phyloP scores from a whole-genome alignment of 768 basidiomycete genomes.

The Solioccasus polychromus region DNA sequence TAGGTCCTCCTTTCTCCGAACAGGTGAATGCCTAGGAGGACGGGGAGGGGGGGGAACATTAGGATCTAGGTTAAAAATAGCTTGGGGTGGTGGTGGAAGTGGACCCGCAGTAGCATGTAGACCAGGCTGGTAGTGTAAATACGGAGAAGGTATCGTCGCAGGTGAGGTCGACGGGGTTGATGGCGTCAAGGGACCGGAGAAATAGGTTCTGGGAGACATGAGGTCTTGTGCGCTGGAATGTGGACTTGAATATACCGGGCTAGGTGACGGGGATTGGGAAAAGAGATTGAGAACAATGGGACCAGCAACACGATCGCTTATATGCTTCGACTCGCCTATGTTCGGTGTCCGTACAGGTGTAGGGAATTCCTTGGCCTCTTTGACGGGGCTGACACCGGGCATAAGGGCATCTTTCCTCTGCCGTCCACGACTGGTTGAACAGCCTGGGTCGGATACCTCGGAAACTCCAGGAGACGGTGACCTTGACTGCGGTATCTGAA shows the following conservation, averaged over 20 bases:
- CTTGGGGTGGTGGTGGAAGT: constrained; percentile 65
- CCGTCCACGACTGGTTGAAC: constrained; percentile 26
- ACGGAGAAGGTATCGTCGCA: constrained; percentile 35
- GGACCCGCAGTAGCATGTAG: constrained; percentile 72
- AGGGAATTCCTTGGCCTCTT: constrained; percentile 22
- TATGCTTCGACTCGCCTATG: constrained; percentile 61
- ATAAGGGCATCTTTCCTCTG: constrained; percentile 35
- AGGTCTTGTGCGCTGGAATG: constrained; percentile 26
- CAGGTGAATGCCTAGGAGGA: constrained; percentile 59
- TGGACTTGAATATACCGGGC: constrained; percentile 26
- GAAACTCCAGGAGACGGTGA: constrained; percentile 30
- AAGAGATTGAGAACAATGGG: constrained; percentile 56
- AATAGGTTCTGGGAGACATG: constrained; percentile 25
- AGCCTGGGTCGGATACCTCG: constrained; percentile 32
- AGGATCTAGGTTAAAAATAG: constrained; percentile 47
- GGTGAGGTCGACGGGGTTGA: constrained; percentile 30
- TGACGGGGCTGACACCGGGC: constrained; percentile 30
- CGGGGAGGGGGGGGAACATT: constrained; percentile 54
- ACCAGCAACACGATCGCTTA: constrained; percentile 57
- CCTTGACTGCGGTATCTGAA: constrained; percentile 37
- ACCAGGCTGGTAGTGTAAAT: constrained; percentile 63
- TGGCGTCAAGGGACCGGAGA: constrained; percentile 24
- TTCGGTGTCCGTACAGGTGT: constrained; percentile 50
- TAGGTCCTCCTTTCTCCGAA: constrained; percentile 46
- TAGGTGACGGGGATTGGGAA: constrained; percentile 31